Conservation (phyloP, 78 protist genomes). For the Anaeramoeba flamelloides region DNA sequence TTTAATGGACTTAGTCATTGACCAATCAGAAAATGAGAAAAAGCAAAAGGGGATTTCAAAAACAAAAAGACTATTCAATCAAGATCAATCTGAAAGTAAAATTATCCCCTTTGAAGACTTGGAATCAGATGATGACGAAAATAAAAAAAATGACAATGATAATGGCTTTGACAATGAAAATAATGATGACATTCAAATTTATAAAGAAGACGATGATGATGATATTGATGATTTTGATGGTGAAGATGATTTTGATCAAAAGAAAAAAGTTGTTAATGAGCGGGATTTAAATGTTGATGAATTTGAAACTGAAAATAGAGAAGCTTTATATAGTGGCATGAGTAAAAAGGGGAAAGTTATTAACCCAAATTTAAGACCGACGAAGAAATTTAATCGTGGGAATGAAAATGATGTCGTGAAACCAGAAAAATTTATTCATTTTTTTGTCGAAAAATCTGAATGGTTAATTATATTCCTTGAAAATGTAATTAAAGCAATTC, state of each 20-base stretch:
- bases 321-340: neutral
- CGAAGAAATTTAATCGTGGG: neutral
- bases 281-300: neutral
- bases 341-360: neutral
- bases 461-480: neutral
- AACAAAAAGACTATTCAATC: neutral
- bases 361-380: neutral
- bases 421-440: neutral
- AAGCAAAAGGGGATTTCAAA: neutral
- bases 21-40: neutral
- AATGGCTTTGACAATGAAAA: neutral
- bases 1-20: neutral
- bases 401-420: neutral
- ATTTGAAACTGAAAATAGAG: neutral
- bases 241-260: neutral
- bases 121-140: neutral
- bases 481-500: neutral
- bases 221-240: neutral
- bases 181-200: neutral
- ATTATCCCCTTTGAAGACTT: neutral
- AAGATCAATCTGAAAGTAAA: neutral
- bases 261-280: neutral
- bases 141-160: no score
- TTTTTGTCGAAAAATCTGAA: neutral
- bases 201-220: neutral